Evolutionary conservation across 2,329 filamentous ascomycete genomes (phyloP), one percentile per base, ranked within the genome.

Genomic region (Diaporthe citri): DNA sequence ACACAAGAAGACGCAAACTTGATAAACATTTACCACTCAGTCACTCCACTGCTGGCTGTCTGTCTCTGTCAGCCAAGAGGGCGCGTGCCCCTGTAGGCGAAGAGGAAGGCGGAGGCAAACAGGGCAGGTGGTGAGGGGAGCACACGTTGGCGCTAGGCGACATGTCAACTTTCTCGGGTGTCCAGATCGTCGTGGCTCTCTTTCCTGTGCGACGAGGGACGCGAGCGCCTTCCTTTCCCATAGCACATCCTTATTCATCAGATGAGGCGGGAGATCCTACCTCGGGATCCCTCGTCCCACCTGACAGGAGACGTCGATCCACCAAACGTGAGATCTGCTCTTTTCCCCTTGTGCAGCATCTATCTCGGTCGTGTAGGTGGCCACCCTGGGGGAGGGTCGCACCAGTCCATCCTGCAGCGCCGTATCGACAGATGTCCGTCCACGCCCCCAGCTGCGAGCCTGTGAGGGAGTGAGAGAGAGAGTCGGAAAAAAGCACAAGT

Each of bases 251-350:
- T 51, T 66, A 17, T 51, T 67, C 64, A 69, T 69, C 64, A 41
- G 46, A 39, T 52, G 64, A 55, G 64, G 64, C 48, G 64, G 48
- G 34, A 69, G 64, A 55, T 69, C 34, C 64, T 39, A 69, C 48
- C 48, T 69, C 64, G 48, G 64, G 48, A 55, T 39, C 12, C 34
- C 64, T 69, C 64, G 64, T 69, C 48, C 64, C 48, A 69, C 64
- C 48, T 69, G 64, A 55, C 48, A 39, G 34, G 46, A 69, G 48
- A 52, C 3, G 48, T 69, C 34, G 34, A 39, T 41, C 34, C 64
- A 69, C 64, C 64, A 69, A 69, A 69, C 31, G 48, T 69, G 64
- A 69, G 64, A 69, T 69, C 48, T 69, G 64, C 64, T 69, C 46
- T 52, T 28, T 36, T 39, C 20, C 28, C 28, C 34, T 25, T 28